Evolutionary conservation across 2,329 filamentous ascomycete species (phyloP).

Genomic region (Metarhizium robertsii): DNA sequence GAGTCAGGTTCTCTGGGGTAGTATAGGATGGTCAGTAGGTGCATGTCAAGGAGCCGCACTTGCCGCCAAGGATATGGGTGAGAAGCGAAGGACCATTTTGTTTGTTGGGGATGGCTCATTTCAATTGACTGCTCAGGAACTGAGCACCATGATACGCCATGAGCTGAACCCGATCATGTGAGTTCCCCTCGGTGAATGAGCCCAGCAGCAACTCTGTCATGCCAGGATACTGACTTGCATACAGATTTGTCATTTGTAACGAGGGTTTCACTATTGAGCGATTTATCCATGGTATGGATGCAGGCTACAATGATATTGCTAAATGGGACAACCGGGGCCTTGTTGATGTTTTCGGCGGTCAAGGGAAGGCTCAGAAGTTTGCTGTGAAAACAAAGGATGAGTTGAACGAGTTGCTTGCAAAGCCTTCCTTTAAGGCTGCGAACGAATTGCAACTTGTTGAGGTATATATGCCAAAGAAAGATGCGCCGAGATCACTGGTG

Average conservation of each 20-base stretch:
- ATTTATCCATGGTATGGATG: constrained; percentile 76
- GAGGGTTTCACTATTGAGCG: constrained; percentile 86
- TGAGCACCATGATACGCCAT: constrained; percentile 75
- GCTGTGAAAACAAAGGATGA: constrained; percentile 61
- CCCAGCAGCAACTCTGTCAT: background rate
- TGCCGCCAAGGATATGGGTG: constrained; percentile 56
- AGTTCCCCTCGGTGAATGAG: constrained; percentile 19
- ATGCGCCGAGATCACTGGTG: constrained; percentile 63
- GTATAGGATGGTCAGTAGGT: constrained; percentile 52
- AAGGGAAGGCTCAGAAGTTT: constrained; percentile 51
- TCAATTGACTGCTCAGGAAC: constrained; percentile 75
- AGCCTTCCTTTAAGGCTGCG: constrained; percentile 53
- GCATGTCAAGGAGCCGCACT: constrained; percentile 59
- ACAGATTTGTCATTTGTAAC: constrained; percentile 73
- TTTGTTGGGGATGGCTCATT: constrained; percentile 87
- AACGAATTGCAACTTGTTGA: constrained; percentile 63
- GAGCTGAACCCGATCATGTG: constrained; percentile 68
- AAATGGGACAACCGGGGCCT: constrained; percentile 65
- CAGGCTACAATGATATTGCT: constrained; percentile 70
- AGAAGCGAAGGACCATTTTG: constrained; percentile 60
- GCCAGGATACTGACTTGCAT: background rate
- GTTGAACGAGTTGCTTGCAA: constrained; percentile 53
- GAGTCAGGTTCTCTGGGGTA: constrained; percentile 68
- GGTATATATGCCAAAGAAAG: constrained; percentile 69
- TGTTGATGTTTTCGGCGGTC: constrained; percentile 58